These are phyloP conservation scores for Aureobasidium sp. DNA, from an alignment of 2,329 filamentous ascomycete genomes.

Conservation along the genomic window DNA sequence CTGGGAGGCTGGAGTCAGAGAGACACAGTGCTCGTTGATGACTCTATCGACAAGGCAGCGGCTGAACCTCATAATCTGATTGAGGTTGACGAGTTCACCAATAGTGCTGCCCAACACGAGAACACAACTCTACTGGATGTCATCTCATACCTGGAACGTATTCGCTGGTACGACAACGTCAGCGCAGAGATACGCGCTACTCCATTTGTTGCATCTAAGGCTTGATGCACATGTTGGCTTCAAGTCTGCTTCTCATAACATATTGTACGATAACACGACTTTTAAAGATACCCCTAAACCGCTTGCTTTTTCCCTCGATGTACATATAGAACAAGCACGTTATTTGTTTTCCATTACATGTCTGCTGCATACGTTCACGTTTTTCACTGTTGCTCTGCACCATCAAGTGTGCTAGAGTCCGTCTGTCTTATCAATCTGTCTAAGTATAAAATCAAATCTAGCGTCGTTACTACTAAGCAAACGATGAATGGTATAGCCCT, in stretches of 20 bases:
- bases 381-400: too few species aligned
- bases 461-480: too few species aligned
- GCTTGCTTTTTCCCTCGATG: neutral
- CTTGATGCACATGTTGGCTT: neutral
- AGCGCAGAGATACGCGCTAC: slow-evolving; percentile 1
- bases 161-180: neutral
- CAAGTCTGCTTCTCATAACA: neutral
- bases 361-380: too few species aligned
- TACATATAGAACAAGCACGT: neutral
- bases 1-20: slow-evolving; percentile 60
- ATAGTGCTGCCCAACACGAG: neutral
- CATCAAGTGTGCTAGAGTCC: too few species aligned
- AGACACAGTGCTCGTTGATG: slow-evolving; percentile 87
- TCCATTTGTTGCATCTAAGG: neutral
- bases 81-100: slow-evolving; percentile 65
- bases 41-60: slow-evolving; percentile 69
- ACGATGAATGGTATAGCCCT: too few species aligned
- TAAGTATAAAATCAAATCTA: too few species aligned
- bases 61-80: slow-evolving; percentile 80
- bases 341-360: neutral
- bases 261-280: neutral
- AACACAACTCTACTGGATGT: neutral
- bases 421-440: too few species aligned
- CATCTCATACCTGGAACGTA: neutral
- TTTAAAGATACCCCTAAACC: neutral